phyloP scores from a whole-genome alignment of 441 rosid species.

The Biscutella auriculata region DNA sequence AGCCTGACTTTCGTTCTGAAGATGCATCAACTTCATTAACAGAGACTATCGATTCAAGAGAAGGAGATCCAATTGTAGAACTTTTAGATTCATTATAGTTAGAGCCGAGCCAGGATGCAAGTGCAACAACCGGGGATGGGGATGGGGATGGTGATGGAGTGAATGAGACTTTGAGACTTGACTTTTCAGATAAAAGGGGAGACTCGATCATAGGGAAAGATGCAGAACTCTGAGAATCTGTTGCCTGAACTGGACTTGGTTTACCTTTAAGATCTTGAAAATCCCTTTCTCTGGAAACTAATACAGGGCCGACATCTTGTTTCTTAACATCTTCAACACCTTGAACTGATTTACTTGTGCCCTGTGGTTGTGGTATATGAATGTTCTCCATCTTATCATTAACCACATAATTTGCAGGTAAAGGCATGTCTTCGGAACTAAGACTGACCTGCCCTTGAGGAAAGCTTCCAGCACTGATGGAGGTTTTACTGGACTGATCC shows the following conservation, averaged over 20 bases:
- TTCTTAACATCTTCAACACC: slow-evolving; percentile 40
- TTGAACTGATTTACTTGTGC: slow-evolving; percentile 35
- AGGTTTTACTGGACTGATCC: slow-evolving; percentile 74
- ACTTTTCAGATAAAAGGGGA: slow-evolving; percentile 82
- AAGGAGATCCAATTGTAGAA: slow-evolving; percentile 41
- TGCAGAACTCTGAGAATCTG: slow-evolving; percentile 68
- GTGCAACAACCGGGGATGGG: slow-evolving; percentile 66
- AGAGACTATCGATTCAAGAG: slow-evolving; percentile 56
- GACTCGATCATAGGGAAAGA: slow-evolving; percentile 55
- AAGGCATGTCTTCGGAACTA: slow-evolving; percentile 69
- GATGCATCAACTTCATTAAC: slow-evolving; percentile 56
- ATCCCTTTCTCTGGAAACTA: slow-evolving; percentile 45
- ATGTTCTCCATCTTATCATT: slow-evolving; percentile 44
- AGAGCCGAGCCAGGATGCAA: slow-evolving; percentile 81
- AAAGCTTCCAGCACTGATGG: slow-evolving; percentile 84
- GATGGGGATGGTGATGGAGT: slow-evolving; percentile 60
- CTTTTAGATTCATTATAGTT: slow-evolving; percentile 43
- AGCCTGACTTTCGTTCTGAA: slow-evolving; percentile 46
- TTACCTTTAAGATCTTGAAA: slow-evolving; percentile 32
- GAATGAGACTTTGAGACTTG: slow-evolving; percentile 44
- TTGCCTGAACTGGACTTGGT: slow-evolving; percentile 30
- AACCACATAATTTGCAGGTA: slow-evolving; percentile 31
- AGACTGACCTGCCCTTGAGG: slow-evolving; percentile 82
- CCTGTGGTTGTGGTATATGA: slow-evolving; percentile 33
- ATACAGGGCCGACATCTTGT: slow-evolving; percentile 43